Conservation (phyloP, 1,284 basidiomycete species). For the Entoloma clypeatum region DNA sequence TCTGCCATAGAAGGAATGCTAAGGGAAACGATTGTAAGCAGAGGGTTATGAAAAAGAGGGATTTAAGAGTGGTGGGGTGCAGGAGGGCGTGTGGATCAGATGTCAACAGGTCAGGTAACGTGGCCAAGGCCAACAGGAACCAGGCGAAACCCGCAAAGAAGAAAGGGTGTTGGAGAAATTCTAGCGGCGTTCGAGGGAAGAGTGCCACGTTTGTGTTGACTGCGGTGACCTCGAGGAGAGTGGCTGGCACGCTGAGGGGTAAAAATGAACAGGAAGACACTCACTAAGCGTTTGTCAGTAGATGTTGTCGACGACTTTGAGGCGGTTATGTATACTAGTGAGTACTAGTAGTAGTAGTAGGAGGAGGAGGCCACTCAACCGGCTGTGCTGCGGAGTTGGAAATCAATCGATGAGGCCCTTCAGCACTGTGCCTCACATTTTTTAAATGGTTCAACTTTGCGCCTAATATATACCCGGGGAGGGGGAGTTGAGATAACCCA, state of each 20-base stretch:
- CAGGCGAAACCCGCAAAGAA: too few relatives aligned
- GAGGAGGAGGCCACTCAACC: too few relatives aligned
- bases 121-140: slow-evolving; percentile 22
- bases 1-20: slow-evolving; percentile 54
- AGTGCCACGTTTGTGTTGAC: slow-evolving; percentile 25
- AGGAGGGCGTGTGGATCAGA: slow-evolving; percentile 38
- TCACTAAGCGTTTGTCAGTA: slow-evolving; percentile 20
- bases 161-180: slow-evolving; percentile 2
- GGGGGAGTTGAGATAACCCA: too few relatives aligned
- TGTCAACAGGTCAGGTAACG: slow-evolving; percentile 32
- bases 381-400: too few relatives aligned
- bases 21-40: slow-evolving; percentile 16
- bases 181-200: too few relatives aligned
- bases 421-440: too few relatives aligned
- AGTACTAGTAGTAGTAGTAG: too few relatives aligned
- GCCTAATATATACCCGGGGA: too few relatives aligned
- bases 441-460: too few relatives aligned
- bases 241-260: slow-evolving; percentile 9
- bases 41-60: slow-evolving; percentile 21
- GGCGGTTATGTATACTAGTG: too few relatives aligned
- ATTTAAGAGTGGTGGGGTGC: slow-evolving; percentile 30
- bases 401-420: too few relatives aligned
- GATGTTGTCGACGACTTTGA: too few relatives aligned
- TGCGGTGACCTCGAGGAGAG: slow-evolving; percentile 14
- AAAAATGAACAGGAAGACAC: slow-evolving; percentile 8